Percentiles rank a stretch among this genome's conserved stretches.
Evolutionary conservation across 306 rosid species (phyloP).

Genomic region (Vigna hirtella): DNA sequence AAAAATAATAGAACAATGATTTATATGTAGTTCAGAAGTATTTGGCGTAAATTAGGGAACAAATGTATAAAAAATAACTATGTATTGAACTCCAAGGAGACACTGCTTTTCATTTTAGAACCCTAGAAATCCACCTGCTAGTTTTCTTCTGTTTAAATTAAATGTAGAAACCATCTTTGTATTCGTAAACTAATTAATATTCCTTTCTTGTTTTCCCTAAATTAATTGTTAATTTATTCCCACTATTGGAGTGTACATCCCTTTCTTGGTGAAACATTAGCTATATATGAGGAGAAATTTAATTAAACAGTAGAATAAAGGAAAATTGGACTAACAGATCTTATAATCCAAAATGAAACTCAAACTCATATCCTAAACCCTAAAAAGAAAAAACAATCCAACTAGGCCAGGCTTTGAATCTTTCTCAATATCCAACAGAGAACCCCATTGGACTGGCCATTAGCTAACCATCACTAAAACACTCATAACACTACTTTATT

Average conservation of each 20-base stretch:
- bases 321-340: neutral
- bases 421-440: constrained; percentile 14
- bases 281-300: neutral
- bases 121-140: neutral
- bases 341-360: constrained; percentile 24
- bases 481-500: constrained; percentile 1
- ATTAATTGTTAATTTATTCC: neutral
- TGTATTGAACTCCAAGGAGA: neutral
- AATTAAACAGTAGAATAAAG: neutral
- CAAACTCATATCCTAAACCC: neutral
- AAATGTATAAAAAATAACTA: neutral
- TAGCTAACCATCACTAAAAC: neutral
- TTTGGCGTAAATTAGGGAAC: neutral
- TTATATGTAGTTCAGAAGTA: neutral
- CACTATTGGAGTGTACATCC: neutral
- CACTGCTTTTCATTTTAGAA: neutral
- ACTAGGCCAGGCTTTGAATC: neutral
- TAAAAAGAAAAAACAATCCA: neutral
- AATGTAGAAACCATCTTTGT: neutral
- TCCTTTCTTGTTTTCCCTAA: neutral
- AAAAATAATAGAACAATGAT: neutral
- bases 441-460: neutral
- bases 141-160: neutral
- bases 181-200: neutral
- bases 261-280: neutral